Conservation (phyloP, 2,329 filamentous ascomycete species). For the Ophiocordyceps australis region DNA sequence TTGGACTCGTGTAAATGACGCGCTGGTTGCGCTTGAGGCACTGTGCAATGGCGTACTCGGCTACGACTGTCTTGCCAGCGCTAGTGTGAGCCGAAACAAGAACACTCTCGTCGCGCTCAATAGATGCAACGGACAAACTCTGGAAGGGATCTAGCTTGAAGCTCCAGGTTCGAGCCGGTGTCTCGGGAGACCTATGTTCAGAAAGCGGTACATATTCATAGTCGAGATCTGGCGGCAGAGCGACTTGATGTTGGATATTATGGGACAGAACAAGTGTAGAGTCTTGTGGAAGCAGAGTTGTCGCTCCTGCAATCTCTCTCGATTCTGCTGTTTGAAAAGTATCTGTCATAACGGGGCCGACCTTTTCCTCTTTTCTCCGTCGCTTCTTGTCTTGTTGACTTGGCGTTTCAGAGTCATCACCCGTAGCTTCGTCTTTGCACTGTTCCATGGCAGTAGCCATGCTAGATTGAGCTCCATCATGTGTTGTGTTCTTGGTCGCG, state of each 20-base stretch:
- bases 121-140: slow-evolving; percentile 82
- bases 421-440: slow-evolving; percentile 16
- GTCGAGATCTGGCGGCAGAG: slow-evolving; percentile 80
- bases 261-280: slow-evolving; percentile 72
- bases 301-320: slow-evolving; percentile 68
- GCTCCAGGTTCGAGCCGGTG: slow-evolving; percentile 66
- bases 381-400: slow-evolving; percentile 42
- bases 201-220: slow-evolving; percentile 93
- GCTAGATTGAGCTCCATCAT: slow-evolving; percentile 14
- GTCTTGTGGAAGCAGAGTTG: slow-evolving; percentile 47
- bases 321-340: slow-evolving; percentile 90
- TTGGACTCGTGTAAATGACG: slow-evolving; percentile 97
- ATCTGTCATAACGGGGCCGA: slow-evolving; percentile 68
- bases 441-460: slow-evolving; percentile 22
- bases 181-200: slow-evolving; percentile 75
- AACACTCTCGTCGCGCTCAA: slow-evolving; percentile 90
- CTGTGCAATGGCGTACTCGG: slow-evolving; percentile 95
- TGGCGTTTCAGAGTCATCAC: slow-evolving; percentile 21
- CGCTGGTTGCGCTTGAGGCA: slow-evolving; percentile 94
- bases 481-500: slow-evolving; percentile 3
- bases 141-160: slow-evolving; percentile 98
- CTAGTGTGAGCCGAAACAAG: slow-evolving; percentile 93
- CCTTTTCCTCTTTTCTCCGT: slow-evolving; percentile 45
- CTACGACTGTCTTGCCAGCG: slow-evolving; percentile 95
- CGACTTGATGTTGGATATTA: slow-evolving; percentile 97